Conservation (phyloP, 148 eudicot species). For the Mesembryanthemum crystallinum region DNA sequence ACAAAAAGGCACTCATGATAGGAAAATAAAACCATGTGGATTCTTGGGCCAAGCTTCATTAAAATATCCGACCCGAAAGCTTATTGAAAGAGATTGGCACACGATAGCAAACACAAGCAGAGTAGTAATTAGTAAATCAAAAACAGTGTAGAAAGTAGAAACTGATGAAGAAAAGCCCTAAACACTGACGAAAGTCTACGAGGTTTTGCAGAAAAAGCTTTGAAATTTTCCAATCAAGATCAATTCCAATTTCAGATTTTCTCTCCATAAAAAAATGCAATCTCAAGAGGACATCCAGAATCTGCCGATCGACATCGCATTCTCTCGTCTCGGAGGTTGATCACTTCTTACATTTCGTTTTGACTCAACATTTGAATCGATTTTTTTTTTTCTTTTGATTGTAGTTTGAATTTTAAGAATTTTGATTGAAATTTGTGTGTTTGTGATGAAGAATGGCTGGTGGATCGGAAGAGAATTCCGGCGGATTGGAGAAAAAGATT, state of each 20-base stretch:
- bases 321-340: constrained; percentile 80
- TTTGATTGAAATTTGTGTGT: constrained; percentile 13
- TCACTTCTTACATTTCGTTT: not conserved
- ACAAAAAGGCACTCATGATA: too few relatives aligned
- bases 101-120: too few relatives aligned
- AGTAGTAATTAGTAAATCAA: too few relatives aligned
- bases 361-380: not conserved
- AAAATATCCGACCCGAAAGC: too few relatives aligned
- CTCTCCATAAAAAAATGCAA: constrained; percentile 23
- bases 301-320: constrained; percentile 92
- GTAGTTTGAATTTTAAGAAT: not conserved
- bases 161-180: too few relatives aligned
- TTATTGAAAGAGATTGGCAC: too few relatives aligned
- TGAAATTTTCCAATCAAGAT: not conserved
- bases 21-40: too few relatives aligned
- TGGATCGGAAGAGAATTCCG: constrained; percentile 94
- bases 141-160: too few relatives aligned
- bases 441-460: constrained; percentile 77
- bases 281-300: constrained; percentile 58
- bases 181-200: too few relatives aligned
- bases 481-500: constrained; percentile 74
- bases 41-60: too few relatives aligned
- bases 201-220: not conserved
- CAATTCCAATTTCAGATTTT: not conserved
- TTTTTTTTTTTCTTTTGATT: not conserved